Evolutionary conservation across 1,139 yeast species (phyloP), one percentile per base, ranked within the genome.

Genomic region (Entelexis paramagnoliae): DNA sequence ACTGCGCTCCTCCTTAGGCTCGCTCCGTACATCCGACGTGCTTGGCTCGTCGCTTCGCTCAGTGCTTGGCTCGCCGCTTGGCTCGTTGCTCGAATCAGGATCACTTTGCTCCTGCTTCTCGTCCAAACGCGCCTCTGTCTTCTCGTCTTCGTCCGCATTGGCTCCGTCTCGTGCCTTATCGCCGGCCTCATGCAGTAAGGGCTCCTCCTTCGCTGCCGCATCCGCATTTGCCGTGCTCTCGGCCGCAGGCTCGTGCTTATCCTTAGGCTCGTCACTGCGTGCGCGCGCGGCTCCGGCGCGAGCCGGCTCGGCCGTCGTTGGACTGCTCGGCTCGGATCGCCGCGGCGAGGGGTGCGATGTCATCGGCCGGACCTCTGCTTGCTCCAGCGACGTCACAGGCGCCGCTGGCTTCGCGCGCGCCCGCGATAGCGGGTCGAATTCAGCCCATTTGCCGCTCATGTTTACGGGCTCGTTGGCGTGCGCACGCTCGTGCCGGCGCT

Each of bases 321-420:
- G 45, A 13, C 45, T 41, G 14, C 26, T 35, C 1, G 43, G 41
- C 30, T 17, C 35, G 10, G 38, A 16, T 4, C n/a, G 32, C 17
- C 30, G 14, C 28, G 43, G 17, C 35, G 16, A 19, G 14, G 36
- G 22, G 38, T 29, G 10, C 14, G 49, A 16, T 7, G 3, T 17
- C 38, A 19, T 26, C 17, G 50, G 50, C 14, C 16, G 11, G 1
- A 48, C 57, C 34, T 50, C 49, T 1, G 51, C 51, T 43, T 52
- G 51, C 29, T 50, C 55, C 51, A 48, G 14, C 3, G 57, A 53
- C 13, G 50, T 50, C 9, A 54, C 51, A 6, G 57, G 57, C 2
- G 54, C 55, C 9, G 55, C 57, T 3, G 55, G 50, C 30, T 29
- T 43, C 3, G 47, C 48, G 32, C 48, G 26, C 6, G 38, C 14